A percentile compares a stretch with the other conserved stretches of the same genome.
These are phyloP conservation scores for Hanseniaspora meyeri DNA, from an alignment of 805 yeast genomes.

Conservation along the genomic window DNA sequence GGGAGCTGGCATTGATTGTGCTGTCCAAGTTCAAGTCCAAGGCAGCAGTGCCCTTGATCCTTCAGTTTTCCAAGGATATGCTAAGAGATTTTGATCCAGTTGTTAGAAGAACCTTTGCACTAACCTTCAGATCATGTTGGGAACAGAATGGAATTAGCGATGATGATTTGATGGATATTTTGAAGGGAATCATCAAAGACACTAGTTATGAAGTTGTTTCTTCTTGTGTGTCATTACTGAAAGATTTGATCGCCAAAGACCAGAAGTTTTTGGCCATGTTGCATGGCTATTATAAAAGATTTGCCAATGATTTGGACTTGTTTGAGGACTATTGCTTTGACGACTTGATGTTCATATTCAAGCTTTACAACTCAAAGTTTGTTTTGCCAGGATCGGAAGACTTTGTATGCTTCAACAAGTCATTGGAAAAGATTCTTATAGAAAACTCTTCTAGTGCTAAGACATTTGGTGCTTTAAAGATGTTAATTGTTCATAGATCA, in stretches of 20 bases:
- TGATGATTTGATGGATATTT: slow-evolving; percentile 37
- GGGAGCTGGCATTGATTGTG: slow-evolving; percentile 66
- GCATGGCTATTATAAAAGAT: slow-evolving; percentile 57
- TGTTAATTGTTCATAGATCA: not conserved
- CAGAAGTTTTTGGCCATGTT: slow-evolving; percentile 41
- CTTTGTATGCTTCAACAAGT: slow-evolving; percentile 33
- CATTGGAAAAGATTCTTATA: slow-evolving; percentile 24
- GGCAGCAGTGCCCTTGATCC: slow-evolving; percentile 66
- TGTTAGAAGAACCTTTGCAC: slow-evolving; percentile 58
- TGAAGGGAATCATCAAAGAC: slow-evolving; percentile 52
- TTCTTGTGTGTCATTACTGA: slow-evolving; percentile 48
- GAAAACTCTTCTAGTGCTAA: not conserved
- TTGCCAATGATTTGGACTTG: slow-evolving; percentile 35
- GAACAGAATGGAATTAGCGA: slow-evolving; percentile 23
- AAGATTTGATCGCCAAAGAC: slow-evolving; percentile 39
- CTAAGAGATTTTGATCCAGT: slow-evolving; percentile 58
- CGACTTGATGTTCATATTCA: slow-evolving; percentile 45
- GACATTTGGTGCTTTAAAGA: not conserved
- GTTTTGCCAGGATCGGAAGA: slow-evolving; percentile 36
- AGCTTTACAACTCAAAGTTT: slow-evolving; percentile 52
- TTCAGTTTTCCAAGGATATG: slow-evolving; percentile 59
- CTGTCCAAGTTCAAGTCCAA: slow-evolving; percentile 74
- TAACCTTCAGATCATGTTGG: slow-evolving; percentile 53
- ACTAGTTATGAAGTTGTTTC: slow-evolving; percentile 55
- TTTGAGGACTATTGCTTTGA: slow-evolving; percentile 69